Evolutionary conservation across 192 early-diverging fungal species (phyloP).

Genomic region (Coemansia javaensis): DNA sequence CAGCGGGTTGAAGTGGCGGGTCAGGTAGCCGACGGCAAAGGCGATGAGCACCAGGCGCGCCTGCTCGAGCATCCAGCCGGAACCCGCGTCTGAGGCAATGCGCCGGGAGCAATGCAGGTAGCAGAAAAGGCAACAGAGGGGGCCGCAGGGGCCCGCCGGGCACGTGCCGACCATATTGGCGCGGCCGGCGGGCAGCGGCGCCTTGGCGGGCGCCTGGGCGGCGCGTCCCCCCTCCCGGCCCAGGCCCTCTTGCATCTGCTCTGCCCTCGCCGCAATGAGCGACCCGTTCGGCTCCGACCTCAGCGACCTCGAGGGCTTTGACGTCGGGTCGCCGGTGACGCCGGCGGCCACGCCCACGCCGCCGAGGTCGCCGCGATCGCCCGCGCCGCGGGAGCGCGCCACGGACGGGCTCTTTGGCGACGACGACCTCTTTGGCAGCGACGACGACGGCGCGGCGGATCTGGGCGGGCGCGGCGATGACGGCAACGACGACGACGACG

Average conservation of each 20-base stretch:
- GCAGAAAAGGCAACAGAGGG: too few relatives aligned
- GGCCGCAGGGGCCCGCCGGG: too few relatives aligned
- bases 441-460: not conserved
- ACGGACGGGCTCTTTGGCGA: too few relatives aligned
- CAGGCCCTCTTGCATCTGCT: not conserved
- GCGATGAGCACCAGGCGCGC: constrained; percentile 50
- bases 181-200: too few relatives aligned
- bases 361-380: not conserved
- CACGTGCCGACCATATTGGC: too few relatives aligned
- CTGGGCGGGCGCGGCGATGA: not conserved
- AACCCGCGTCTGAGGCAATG: not conserved
- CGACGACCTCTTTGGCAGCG: constrained; percentile 31
- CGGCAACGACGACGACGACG: constrained; percentile 1
- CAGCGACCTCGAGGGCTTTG: constrained; percentile 26
- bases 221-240: too few relatives aligned
- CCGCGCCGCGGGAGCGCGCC: too few relatives aligned
- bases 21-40: constrained; percentile 51
- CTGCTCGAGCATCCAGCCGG: constrained; percentile 43
- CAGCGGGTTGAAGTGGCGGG: constrained; percentile 50
- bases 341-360: constrained; percentile 3
- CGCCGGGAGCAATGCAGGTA: not conserved
- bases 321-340: constrained; percentile 1
- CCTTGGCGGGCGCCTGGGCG: too few relatives aligned
- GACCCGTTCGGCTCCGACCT: constrained; percentile 46
- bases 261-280: constrained; percentile 19